phyloP scores from a whole-genome alignment of 495 filamentous ascomycete species.

The Opeltia flavorubescens region DNA sequence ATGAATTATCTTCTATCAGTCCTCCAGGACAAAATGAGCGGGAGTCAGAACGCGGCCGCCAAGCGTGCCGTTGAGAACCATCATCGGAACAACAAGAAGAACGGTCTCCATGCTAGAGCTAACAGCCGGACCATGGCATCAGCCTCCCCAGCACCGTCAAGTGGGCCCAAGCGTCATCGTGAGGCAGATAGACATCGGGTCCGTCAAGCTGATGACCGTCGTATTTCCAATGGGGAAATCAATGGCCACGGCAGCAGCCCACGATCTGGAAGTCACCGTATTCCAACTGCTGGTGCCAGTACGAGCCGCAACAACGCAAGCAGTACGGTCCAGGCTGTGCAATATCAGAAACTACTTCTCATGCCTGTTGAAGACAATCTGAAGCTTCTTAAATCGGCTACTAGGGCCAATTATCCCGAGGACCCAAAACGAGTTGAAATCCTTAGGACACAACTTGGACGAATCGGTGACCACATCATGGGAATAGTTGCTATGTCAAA shows the following conservation, averaged over 20 bases:
- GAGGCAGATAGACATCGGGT: slow-evolving; percentile 35
- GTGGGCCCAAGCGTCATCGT: slow-evolving; percentile 31
- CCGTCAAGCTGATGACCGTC: slow-evolving; percentile 34
- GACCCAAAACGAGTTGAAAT: slow-evolving; percentile 42
- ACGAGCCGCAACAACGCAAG: slow-evolving; percentile 16
- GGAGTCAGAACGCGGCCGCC: slow-evolving; percentile 48
- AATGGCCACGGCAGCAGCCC: slow-evolving; percentile 28
- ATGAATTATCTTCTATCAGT: slow-evolving; percentile 90
- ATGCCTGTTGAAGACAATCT: slow-evolving; percentile 46
- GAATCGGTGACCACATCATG: slow-evolving; percentile 36
- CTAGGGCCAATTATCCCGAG: slow-evolving; percentile 46
- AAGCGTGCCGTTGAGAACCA: slow-evolving; percentile 77
- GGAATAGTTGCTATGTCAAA: slow-evolving; percentile 21
- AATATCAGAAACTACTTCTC: slow-evolving; percentile 43
- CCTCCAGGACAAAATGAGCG: slow-evolving; percentile 62
- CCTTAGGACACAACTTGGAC: slow-evolving; percentile 32
- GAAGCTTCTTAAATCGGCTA: slow-evolving; percentile 42
- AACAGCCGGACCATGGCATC: slow-evolving; percentile 33
- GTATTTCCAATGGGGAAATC: slow-evolving; percentile 17
- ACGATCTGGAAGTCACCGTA: slow-evolving; percentile 25
- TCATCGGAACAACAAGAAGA: slow-evolving; percentile 71
- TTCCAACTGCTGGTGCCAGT: slow-evolving; percentile 16
- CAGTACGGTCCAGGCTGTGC: slow-evolving; percentile 16
- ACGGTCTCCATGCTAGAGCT: slow-evolving; percentile 17
- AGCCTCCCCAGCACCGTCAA: slow-evolving; percentile 38